Evolutionary conservation across 352 stramenopile species (phyloP).

Genomic region (Peronosclerospora sorghi): DNA sequence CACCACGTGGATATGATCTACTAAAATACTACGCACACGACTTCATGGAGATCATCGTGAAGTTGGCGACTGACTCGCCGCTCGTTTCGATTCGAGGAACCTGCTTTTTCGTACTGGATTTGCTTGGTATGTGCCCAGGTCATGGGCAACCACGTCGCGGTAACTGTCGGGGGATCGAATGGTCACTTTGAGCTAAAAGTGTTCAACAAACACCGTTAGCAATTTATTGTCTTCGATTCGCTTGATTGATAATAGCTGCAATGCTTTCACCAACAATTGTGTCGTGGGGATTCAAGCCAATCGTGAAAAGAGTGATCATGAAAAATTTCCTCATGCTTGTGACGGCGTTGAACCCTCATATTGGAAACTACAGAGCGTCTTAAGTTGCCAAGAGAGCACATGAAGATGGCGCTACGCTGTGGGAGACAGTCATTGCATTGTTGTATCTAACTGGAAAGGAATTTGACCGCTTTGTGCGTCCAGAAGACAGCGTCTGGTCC

Average conservation of each 20-base stretch:
- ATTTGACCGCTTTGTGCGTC: constrained; percentile 92
- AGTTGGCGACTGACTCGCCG: constrained; percentile 71
- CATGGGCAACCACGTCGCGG: constrained; percentile 86
- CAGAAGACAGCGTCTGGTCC: constrained; percentile 92
- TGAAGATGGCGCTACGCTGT: constrained; percentile 88
- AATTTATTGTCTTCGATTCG: constrained; percentile 74
- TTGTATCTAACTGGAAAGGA: constrained; percentile 89
- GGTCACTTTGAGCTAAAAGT: constrained; percentile 53
- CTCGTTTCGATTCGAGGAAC: constrained; percentile 79
- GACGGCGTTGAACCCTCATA: constrained; percentile 96
- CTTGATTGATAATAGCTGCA: constrained; percentile 82
- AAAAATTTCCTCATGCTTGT: constrained; percentile 95
- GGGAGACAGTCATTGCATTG: constrained; percentile 83
- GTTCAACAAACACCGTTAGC: constrained; percentile 83
- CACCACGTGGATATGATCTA: constrained; percentile 66
- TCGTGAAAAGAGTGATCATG: constrained; percentile 87
- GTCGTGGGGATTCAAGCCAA: constrained; percentile 89
- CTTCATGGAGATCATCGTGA: constrained; percentile 80
- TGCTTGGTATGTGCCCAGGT: constrained; percentile 52
- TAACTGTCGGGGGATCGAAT: constrained; percentile 64
- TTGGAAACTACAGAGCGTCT: constrained; percentile 95
- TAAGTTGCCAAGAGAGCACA: constrained; percentile 95
- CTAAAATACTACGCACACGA: constrained; percentile 73
- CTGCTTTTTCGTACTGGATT: constrained; percentile 77
- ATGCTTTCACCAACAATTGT: constrained; percentile 87